Evolutionary conservation across 2,329 filamentous ascomycete genomes (phyloP).

Genomic region (Lasiodiplodia sp.): DNA sequence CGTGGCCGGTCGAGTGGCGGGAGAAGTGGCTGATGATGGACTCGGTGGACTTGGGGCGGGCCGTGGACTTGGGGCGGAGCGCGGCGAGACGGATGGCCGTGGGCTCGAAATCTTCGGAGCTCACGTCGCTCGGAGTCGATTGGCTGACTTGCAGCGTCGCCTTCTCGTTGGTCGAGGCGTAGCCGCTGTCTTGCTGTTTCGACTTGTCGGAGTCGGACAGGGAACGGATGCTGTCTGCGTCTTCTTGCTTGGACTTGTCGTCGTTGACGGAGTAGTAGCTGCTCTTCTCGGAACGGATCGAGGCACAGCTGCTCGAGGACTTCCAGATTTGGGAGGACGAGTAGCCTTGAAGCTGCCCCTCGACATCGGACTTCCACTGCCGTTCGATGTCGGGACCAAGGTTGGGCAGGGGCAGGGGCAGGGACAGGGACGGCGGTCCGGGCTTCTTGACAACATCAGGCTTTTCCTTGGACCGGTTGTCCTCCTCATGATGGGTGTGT

Average conservation of each 20-base stretch:
- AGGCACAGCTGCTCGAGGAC: not conserved
- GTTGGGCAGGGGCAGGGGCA: constrained; percentile 13
- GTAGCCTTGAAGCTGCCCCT: constrained; percentile 4
- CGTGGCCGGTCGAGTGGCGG: not conserved
- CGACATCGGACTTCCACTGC: constrained; percentile 7
- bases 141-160: not conserved
- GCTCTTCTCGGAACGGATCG: not conserved
- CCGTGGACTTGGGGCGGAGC: not conserved
- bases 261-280: not conserved
- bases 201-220: not conserved
- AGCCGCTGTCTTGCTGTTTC: not conserved
- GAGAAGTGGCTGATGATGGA: constrained; percentile 22
- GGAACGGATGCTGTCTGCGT: not conserved
- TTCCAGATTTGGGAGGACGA: constrained; percentile 11
- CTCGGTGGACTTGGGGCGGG: constrained; percentile 2
- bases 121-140: not conserved
- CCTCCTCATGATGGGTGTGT: constrained; percentile 19
- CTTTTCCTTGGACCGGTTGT: constrained; percentile 18
- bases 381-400: constrained; percentile 6
- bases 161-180: constrained; percentile 1
- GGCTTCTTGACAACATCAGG: not conserved
- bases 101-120: not conserved
- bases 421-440: not conserved
- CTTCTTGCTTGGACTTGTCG: not conserved
- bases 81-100: constrained; percentile 6